A percentile compares a stretch with the other conserved stretches of the same genome.
phyloP scores from a whole-genome alignment of 169 alveolate genomes.

The Plasmodium inui region DNA sequence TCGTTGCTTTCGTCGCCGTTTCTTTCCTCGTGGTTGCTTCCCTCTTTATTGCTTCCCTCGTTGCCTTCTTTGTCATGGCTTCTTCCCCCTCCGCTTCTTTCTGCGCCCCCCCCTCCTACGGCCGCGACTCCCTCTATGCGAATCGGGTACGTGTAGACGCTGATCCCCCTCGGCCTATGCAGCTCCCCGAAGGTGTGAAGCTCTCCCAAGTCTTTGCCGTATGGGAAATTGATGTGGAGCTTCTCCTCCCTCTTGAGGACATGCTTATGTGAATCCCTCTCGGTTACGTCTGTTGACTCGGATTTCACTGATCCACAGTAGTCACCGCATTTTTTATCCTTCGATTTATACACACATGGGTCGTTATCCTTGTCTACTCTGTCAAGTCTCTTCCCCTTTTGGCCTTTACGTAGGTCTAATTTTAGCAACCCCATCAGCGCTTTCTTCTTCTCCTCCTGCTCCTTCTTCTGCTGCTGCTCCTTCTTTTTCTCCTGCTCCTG shows the following conservation, averaged over 20 bases:
- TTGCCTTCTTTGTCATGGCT: no score
- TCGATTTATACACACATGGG: not conserved
- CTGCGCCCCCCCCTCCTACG: not conserved
- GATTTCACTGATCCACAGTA: slow-evolving; percentile 39
- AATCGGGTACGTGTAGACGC: slow-evolving; percentile 28
- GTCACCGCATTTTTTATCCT: not conserved
- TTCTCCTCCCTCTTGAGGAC: not conserved
- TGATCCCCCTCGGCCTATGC: not conserved
- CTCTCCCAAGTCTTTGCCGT: not conserved
- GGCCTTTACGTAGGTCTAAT: not conserved
- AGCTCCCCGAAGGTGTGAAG: not conserved
- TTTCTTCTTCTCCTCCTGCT: not conserved
- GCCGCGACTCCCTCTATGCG: not conserved
- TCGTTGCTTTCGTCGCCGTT: not conserved
- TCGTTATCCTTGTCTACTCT: not conserved
- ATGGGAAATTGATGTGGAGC: not conserved
- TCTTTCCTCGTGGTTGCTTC: not conserved
- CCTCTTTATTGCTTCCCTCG: not conserved
- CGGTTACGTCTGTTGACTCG: slow-evolving; percentile 67
- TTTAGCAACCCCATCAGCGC: not conserved
- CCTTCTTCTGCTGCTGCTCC: no score
- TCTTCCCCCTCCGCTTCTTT: not conserved
- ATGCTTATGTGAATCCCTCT: slow-evolving; percentile 6
- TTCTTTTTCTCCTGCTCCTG: not conserved
- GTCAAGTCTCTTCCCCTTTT: not conserved